phyloP scores from a whole-genome alignment of 495 filamentous ascomycete genomes.

The Aspergillus ellipticus region DNA sequence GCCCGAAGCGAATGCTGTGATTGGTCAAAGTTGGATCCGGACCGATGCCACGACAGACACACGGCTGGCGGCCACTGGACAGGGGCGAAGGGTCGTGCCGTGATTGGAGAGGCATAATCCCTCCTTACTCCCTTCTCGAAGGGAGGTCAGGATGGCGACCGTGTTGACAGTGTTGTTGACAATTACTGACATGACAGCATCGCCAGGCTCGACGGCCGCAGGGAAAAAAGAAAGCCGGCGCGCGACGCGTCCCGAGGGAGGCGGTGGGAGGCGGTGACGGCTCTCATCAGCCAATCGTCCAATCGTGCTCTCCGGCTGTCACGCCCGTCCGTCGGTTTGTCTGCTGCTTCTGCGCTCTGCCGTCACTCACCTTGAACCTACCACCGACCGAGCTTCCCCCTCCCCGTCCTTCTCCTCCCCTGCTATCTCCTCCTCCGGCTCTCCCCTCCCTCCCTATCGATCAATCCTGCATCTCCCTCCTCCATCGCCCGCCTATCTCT shows the following conservation, averaged over 20 bases:
- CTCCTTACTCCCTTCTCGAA: too few relatives aligned
- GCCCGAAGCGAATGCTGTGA: too few relatives aligned
- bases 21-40: too few relatives aligned
- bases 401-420: slow-evolving; percentile 25
- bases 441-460: slow-evolving; percentile 55
- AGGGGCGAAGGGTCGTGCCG: too few relatives aligned
- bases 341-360: background rate
- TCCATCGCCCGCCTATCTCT: background rate
- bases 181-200: too few relatives aligned
- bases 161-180: too few relatives aligned
- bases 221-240: too few relatives aligned
- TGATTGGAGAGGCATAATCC: too few relatives aligned
- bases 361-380: background rate
- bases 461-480: slow-evolving; percentile 5
- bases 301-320: background rate
- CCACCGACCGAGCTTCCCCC: slow-evolving; percentile 3
- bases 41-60: too few relatives aligned
- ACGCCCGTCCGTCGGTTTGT: background rate
- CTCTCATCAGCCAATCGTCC: background rate
- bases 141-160: too few relatives aligned
- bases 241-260: background rate
- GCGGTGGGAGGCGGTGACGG: background rate
- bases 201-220: too few relatives aligned
- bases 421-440: slow-evolving; percentile 44
- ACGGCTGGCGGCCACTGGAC: too few relatives aligned